Percentiles rank a stretch among this genome's conserved stretches.
These are phyloP conservation scores for Dentiscutata heterogama DNA, from an alignment of 371 early-diverging fungal species.

Conservation along the genomic window DNA sequence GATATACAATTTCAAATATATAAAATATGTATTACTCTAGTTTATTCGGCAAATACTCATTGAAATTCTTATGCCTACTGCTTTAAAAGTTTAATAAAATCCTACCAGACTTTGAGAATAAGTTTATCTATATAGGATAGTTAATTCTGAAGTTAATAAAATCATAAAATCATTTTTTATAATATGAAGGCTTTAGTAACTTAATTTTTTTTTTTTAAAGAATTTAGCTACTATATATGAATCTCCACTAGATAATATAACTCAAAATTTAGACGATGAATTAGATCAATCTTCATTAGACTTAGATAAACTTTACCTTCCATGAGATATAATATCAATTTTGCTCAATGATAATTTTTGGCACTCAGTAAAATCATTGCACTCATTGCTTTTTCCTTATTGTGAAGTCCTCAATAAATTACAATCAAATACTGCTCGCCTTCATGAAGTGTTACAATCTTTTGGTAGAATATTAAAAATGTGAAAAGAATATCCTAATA, in stretches of 20 bases:
- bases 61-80: conserved; percentile 27
- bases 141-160: too few species aligned
- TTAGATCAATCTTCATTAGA: not conserved
- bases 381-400: conserved; percentile 14
- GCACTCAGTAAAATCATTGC: not conserved
- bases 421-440: conserved; percentile 14
- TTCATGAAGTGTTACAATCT: conserved; percentile 28
- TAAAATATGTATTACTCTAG: not conserved
- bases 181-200: not conserved
- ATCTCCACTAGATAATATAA: not conserved
- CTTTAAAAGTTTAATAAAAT: conserved; percentile 24
- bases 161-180: not conserved
- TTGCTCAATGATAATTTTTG: conserved; percentile 1
- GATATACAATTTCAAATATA: conserved; percentile 14
- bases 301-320: not conserved
- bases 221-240: conserved; percentile 3
- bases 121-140: not conserved
- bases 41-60: not conserved
- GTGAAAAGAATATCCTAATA: conserved; percentile 7
- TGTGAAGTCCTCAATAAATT: conserved; percentile 29
- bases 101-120: conserved; percentile 2
- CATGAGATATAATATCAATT: not conserved
- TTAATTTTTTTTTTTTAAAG: conserved; percentile 9
- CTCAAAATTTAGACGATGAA: not conserved
- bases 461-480: not conserved